Percentiles rank a stretch among this genome's conserved stretches.
phyloP scores from a whole-genome alignment of 2,329 filamentous ascomycete genomes.

The Cadophora gregata region DNA sequence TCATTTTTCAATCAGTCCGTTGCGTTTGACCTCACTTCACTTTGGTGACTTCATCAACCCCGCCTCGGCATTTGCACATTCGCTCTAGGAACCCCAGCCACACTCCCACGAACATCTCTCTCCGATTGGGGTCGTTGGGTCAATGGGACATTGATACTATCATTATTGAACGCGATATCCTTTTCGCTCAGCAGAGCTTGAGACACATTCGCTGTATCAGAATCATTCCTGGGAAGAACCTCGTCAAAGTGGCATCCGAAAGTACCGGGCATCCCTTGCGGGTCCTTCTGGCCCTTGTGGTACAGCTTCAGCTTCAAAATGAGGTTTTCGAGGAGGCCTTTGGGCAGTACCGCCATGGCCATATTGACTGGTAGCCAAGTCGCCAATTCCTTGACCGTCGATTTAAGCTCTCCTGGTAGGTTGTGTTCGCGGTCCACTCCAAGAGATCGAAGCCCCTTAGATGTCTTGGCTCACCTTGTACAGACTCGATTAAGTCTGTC shows the following conservation, averaged over 20 bases:
- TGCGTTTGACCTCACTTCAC: neutral
- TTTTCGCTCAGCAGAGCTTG: neutral
- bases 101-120: slow-evolving; percentile 10
- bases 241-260: slow-evolving; percentile 1
- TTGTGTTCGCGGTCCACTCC: slow-evolving; percentile 9
- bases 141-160: neutral
- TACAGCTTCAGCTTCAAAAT: slow-evolving; percentile 22
- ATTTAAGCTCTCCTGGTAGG: slow-evolving; percentile 39
- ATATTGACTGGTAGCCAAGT: slow-evolving; percentile 28
- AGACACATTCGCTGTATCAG: slow-evolving; percentile 1
- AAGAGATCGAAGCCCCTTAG: neutral
- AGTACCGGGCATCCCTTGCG: slow-evolving; percentile 11
- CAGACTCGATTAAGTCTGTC: slow-evolving; percentile 43
- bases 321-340: slow-evolving; percentile 20
- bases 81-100: neutral
- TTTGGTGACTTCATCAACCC: slow-evolving; percentile 18
- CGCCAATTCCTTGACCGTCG: slow-evolving; percentile 34
- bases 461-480: slow-evolving; percentile 4
- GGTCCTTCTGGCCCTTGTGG: neutral
- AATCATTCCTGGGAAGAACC: neutral
- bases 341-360: slow-evolving; percentile 22
- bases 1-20: slow-evolving; percentile 2
- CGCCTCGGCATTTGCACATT: slow-evolving; percentile 12
- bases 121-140: neutral
- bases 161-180: neutral